Conservation (phyloP, 2,329 filamentous ascomycete genomes). For the Alternaria atra region DNA sequence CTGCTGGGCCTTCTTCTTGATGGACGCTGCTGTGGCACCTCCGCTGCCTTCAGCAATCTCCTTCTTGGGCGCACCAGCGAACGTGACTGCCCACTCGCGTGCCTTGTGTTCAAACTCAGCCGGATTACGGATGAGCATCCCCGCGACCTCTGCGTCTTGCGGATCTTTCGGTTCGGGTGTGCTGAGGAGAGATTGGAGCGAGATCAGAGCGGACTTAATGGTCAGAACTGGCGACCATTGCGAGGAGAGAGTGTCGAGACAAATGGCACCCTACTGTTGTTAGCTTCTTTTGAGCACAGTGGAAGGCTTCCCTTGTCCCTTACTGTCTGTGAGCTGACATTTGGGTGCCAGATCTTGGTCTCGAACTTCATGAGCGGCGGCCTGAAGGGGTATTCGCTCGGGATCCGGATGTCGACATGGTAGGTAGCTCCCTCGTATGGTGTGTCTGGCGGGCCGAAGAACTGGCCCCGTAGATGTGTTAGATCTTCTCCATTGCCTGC, state of each 20-base stretch:
- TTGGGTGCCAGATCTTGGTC: constrained; percentile 97
- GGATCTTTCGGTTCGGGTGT: constrained; percentile 95
- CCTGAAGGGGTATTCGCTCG: constrained; percentile 90
- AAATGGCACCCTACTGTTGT: constrained; percentile 84
- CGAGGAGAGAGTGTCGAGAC: constrained; percentile 86
- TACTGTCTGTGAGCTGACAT: constrained; percentile 93
- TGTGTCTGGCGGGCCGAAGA: constrained; percentile 88
- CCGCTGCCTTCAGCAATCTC: constrained; percentile 64
- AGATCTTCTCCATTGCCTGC: constrained; percentile 72
- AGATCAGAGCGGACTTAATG: constrained; percentile 93
- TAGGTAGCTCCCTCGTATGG: constrained; percentile 90
- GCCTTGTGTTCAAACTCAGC: constrained; percentile 82
- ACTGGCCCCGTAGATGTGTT: constrained; percentile 82
- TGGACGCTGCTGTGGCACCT: constrained; percentile 61
- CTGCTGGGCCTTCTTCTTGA: constrained; percentile 63
- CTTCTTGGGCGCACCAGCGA: constrained; percentile 77
- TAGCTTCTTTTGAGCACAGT: constrained; percentile 21
- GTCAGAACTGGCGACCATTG: constrained; percentile 97
- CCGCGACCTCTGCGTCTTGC: constrained; percentile 93
- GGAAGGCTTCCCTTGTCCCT: constrained; percentile 43
- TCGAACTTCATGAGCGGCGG: constrained; percentile 90
- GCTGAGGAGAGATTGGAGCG: constrained; percentile 90
- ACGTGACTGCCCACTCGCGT: constrained; percentile 86
- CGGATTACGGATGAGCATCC: constrained; percentile 83
- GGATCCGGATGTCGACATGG: constrained; percentile 85